A percentile compares a stretch with the other conserved stretches of the same genome.
These are phyloP conservation scores for Solanum clarkiae DNA, from an alignment of 257 asterid species.

Conservation along the genomic window DNA sequence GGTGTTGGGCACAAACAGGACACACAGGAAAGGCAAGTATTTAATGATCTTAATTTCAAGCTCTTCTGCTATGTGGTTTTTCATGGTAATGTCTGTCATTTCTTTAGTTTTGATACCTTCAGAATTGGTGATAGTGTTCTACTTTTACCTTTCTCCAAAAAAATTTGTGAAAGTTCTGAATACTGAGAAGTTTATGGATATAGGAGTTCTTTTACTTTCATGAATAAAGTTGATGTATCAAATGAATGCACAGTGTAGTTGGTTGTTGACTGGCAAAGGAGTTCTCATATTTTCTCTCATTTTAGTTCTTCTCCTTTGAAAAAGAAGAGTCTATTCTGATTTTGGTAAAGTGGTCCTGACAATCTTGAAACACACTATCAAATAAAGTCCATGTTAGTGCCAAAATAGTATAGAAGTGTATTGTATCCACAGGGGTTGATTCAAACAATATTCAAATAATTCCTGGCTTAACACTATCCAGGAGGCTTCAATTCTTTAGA, in stretches of 20 bases:
- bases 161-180: neutral
- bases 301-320: neutral
- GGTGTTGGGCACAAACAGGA: conserved; percentile 92
- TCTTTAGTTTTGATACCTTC: neutral
- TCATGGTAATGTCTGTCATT: neutral
- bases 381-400: neutral
- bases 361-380: neutral
- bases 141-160: neutral
- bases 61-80: neutral
- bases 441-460: neutral
- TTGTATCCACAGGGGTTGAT: neutral
- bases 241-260: neutral
- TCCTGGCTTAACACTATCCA: neutral
- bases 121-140: neutral
- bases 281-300: neutral
- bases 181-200: neutral
- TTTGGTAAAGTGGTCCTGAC: neutral
- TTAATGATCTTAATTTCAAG: neutral
- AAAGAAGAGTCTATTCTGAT: neutral
- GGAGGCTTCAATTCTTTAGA: neutral
- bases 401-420: neutral
- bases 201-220: neutral
- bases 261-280: neutral
- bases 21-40: conserved; percentile 85
- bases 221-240: neutral